Evolutionary conservation across 73 alveolate species (phyloP).

Genomic region (Breviolum minutum): DNA sequence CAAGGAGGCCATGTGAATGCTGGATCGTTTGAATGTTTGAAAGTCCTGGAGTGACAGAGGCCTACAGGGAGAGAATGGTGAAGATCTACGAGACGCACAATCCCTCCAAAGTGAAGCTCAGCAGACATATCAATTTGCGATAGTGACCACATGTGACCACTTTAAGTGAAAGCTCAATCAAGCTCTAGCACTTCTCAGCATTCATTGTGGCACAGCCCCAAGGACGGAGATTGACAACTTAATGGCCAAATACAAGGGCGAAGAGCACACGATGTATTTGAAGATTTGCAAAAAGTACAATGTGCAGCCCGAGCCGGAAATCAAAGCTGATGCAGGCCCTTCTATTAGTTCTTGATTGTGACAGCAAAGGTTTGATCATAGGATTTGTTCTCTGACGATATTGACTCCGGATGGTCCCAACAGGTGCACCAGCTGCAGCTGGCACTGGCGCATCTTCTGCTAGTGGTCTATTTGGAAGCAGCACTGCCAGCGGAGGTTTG

Average conservation of each 20-base stretch:
- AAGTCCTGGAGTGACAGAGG: background rate
- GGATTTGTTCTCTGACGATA: too few relatives aligned
- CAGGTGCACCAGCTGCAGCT: too few relatives aligned
- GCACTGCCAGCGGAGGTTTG: too few relatives aligned
- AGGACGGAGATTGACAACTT: constrained; percentile 84
- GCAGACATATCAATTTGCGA: background rate
- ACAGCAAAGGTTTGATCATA: too few relatives aligned
- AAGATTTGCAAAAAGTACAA: constrained; percentile 79
- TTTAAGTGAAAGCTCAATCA: too few relatives aligned
- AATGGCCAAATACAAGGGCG: constrained; percentile 76
- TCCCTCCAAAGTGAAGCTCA: constrained; percentile 56
- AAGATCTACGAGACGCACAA: constrained; percentile 86
- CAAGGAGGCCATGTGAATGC: background rate
- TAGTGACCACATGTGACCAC: too few relatives aligned
- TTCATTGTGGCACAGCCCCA: background rate
- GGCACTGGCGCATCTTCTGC: too few relatives aligned
- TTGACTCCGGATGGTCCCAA: too few relatives aligned
- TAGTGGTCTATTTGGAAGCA: too few relatives aligned
- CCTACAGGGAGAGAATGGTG: constrained; percentile 69
- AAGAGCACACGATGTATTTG: constrained; percentile 81
- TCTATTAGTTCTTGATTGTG: too few relatives aligned
- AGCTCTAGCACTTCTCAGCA: background rate
- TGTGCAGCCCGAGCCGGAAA: constrained; percentile 68
- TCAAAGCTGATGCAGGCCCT: background rate
- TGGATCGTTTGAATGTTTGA: background rate